Base-by-base conservation (phyloP, 1,284 basidiomycete species). In the Papiliotrema terrestris region DNA sequence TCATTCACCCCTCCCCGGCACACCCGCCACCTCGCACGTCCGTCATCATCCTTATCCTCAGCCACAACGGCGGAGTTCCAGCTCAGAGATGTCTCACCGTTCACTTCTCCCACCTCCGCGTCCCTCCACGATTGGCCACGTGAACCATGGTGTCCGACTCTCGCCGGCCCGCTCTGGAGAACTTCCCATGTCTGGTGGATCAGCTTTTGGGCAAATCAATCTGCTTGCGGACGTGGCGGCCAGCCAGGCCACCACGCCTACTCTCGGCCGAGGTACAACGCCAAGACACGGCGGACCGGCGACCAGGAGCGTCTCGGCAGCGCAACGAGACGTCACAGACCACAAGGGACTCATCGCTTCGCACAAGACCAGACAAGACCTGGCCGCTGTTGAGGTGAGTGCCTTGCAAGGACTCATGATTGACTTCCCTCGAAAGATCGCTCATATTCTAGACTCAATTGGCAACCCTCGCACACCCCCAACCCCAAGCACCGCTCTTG, bases 161-260 rank as follows among this genome's bases (percentile, higher is more conserved):
- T 8, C 13, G 13, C 36, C 36, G 8, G 8, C 25, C 48, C 3
- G 25, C 17, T 25, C 46, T 14, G 26, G 37, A 5, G 5, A 15
- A 17, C 8, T 22, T 19, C 37, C 48, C 8, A 38, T 49, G 6
- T 32, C 48, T 8, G 49, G 39, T 11, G 49, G 49, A 5, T 51
- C 49, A 20, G 25, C 25, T 4, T 41, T 17, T 26, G 49, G 49
- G 8, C 36, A 38, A n/a, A 51, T 51, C 38, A 41, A 23, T 26
- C 41, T 51, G 17, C 25, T 51, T 6, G 49, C 49, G 11, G 49
- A 51, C n/a, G 49, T 51, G 17, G 49, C 49, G 20, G 20, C 38
- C 5, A 47, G 45, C 13, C 13, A 47, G 20, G 45, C 45, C 8
- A n/a, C n/a, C n/a, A n/a, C n/a, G n/a, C n/a, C n/a, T n/a, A n/a